Evolutionary conservation across 495 filamentous ascomycete genomes (phyloP).

Genomic region (Xylaria longipes): DNA sequence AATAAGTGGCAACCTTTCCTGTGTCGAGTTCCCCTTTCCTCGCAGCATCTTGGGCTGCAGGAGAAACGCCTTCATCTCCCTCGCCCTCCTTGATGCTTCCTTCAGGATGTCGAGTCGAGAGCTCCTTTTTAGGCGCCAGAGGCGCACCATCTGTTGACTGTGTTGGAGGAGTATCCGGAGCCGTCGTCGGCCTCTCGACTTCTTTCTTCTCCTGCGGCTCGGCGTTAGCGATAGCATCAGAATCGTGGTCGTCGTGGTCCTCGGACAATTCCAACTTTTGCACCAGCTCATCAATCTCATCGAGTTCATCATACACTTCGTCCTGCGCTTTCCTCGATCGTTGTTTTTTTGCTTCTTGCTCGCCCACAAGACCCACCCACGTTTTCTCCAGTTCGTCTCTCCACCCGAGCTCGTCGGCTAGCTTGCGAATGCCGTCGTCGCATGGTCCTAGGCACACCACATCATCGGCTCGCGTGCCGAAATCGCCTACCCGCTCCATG

Average conservation of each 20-base stretch:
- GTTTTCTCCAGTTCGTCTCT: constrained; percentile 74
- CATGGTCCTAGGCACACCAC: constrained; percentile 77
- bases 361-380: constrained; percentile 51
- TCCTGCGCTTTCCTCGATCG: constrained; percentile 36
- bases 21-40: background rate
- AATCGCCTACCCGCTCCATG: constrained; percentile 77
- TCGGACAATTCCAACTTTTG: constrained; percentile 46
- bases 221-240: constrained; percentile 33
- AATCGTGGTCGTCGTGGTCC: constrained; percentile 29
- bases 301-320: constrained; percentile 35
- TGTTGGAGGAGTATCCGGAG: constrained; percentile 17
- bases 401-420: constrained; percentile 87
- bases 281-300: constrained; percentile 45
- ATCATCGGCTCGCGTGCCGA: constrained; percentile 80
- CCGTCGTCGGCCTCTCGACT: constrained; percentile 1
- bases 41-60: background rate
- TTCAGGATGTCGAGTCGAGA: constrained; percentile 16
- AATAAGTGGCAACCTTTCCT: background rate
- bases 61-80: constrained; percentile 6
- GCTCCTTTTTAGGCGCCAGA: constrained; percentile 20
- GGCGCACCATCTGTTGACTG: constrained; percentile 20
- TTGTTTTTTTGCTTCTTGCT: constrained; percentile 51
- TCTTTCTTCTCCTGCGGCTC: constrained; percentile 31
- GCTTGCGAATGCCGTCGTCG: constrained; percentile 80
- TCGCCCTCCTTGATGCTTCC: constrained; percentile 18